A percentile compares a stretch with the other conserved stretches of the same genome.
Conservation (phyloP, 768 basidiomycete genomes). For the Pleurotus pulmonarius region DNA sequence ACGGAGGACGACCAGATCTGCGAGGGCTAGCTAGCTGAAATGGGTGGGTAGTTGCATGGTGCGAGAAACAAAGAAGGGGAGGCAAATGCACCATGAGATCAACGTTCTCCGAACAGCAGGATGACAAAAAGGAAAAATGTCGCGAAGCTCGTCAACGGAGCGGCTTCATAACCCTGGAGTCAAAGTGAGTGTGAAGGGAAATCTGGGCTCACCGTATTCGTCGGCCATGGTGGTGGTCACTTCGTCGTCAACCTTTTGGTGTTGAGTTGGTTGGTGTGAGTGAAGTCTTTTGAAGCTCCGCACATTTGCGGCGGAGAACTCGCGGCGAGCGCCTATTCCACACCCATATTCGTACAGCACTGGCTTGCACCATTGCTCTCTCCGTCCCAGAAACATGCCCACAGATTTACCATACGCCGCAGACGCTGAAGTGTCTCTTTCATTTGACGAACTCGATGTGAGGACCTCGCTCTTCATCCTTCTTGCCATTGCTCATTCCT, state of each 20-base stretch:
- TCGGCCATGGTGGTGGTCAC: conserved; percentile 38
- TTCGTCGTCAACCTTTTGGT: conserved; percentile 7
- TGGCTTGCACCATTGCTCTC: conserved; percentile 4
- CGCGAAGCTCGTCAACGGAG: not conserved
- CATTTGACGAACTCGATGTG: conserved; percentile 89
- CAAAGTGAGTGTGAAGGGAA: conserved; percentile 18
- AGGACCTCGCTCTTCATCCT: conserved; percentile 8
- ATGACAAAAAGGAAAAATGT: conserved; percentile 28
- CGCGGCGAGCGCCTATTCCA: not conserved
- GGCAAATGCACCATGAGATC: conserved; percentile 60
- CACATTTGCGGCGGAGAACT: not conserved
- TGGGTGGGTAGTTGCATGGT: conserved; percentile 41
- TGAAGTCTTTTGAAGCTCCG: conserved; percentile 34
- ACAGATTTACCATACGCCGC: conserved; percentile 95
- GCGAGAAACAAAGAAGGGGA: conserved; percentile 38
- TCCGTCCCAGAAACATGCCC: conserved; percentile 37
- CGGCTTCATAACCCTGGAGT: conserved; percentile 13
- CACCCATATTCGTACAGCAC: conserved; percentile 10
- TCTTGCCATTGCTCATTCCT: conserved; percentile 1
- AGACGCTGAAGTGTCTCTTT: conserved; percentile 85
- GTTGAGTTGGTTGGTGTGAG: conserved; percentile 13
- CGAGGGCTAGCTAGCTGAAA: conserved; percentile 65
- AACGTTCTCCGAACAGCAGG: conserved; percentile 36
- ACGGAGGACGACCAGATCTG: conserved; percentile 18
- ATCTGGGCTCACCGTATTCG: conserved; percentile 48